Percentiles rank a stretch among this genome's conserved stretches.
Evolutionary conservation across 139 green algal species (phyloP).

Genomic region (Picochlorum sp.): DNA sequence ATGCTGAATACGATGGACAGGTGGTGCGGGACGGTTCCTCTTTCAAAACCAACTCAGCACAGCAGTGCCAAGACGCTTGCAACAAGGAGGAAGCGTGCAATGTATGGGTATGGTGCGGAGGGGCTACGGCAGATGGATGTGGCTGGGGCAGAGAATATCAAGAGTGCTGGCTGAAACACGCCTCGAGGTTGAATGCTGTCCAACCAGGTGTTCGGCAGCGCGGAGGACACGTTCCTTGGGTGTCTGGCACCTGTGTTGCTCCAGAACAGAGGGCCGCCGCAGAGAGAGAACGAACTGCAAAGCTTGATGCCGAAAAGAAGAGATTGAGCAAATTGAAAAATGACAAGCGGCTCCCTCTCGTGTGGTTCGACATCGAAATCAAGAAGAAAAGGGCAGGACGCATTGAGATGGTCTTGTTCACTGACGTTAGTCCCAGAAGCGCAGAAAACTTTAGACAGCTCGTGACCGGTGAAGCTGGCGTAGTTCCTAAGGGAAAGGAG

Average conservation of each 20-base stretch:
- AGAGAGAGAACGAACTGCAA: slow-evolving; percentile 5
- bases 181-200: slow-evolving; percentile 5
- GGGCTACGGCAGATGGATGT: background rate
- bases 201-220: slow-evolving; percentile 5
- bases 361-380: slow-evolving; percentile 38
- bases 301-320: background rate
- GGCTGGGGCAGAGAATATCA: background rate
- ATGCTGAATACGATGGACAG: slow-evolving; percentile 29
- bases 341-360: slow-evolving; percentile 28
- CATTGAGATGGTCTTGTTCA: slow-evolving; percentile 38
- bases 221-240: slow-evolving; percentile 22
- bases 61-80: slow-evolving; percentile 21
- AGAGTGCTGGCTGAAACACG: slow-evolving; percentile 36
- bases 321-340: slow-evolving; percentile 9
- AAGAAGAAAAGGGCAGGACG: slow-evolving; percentile 22
- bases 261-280: slow-evolving; percentile 13
- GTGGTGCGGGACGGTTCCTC: slow-evolving; percentile 5
- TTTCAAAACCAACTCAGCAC: slow-evolving; percentile 5
- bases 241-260: slow-evolving; percentile 34
- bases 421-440: slow-evolving; percentile 21
- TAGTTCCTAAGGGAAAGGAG: background rate
- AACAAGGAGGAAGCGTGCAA: slow-evolving; percentile 17
- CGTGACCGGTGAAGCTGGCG: slow-evolving; percentile 7
- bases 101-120: slow-evolving; percentile 12
- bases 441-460: slow-evolving; percentile 49